A percentile compares a stretch with the other conserved stretches of the same genome.
phyloP scores from a whole-genome alignment of 2,329 filamentous ascomycete species.

The Cryphonectria parasitica region DNA sequence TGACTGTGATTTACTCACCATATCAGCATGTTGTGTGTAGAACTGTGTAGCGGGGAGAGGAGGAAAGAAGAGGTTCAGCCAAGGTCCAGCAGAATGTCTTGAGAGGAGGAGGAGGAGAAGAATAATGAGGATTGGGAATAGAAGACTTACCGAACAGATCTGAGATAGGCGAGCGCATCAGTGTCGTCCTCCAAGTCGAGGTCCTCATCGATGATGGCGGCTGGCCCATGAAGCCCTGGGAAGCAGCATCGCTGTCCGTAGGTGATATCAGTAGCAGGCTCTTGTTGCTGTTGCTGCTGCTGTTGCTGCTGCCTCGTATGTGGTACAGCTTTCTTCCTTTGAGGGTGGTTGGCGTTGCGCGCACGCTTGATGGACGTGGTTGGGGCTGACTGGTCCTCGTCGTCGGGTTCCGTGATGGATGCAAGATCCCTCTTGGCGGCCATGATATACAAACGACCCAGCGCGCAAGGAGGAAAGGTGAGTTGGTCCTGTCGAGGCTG shows the following conservation, averaged over 20 bases:
- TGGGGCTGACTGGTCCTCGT: slow-evolving; percentile 29
- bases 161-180: slow-evolving; percentile 72
- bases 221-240: slow-evolving; percentile 60
- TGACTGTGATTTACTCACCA: slow-evolving; percentile 61
- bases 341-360: slow-evolving; percentile 27
- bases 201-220: slow-evolving; percentile 55
- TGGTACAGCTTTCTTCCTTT: slow-evolving; percentile 36
- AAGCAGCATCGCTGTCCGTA: slow-evolving; percentile 77
- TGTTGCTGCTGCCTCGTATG: slow-evolving; percentile 38
- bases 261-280: slow-evolving; percentile 60
- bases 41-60: slow-evolving; percentile 9
- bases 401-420: slow-evolving; percentile 25
- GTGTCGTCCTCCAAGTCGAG: slow-evolving; percentile 69
- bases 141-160: slow-evolving; percentile 68
- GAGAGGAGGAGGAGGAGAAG: slow-evolving; percentile 36
- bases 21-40: slow-evolving; percentile 47
- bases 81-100: slow-evolving; percentile 26
- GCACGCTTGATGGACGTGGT: slow-evolving; percentile 33
- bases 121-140: not conserved
- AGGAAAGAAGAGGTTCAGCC: slow-evolving; percentile 21
- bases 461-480: not conserved
- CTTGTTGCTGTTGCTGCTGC: slow-evolving; percentile 25
- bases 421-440: slow-evolving; percentile 33
- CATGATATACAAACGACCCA: slow-evolving; percentile 27
- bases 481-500: not conserved